These are phyloP conservation scores for Fusarium vanettenii DNA, from an alignment of 2,329 filamentous ascomycete species.

Conservation along the genomic window DNA sequence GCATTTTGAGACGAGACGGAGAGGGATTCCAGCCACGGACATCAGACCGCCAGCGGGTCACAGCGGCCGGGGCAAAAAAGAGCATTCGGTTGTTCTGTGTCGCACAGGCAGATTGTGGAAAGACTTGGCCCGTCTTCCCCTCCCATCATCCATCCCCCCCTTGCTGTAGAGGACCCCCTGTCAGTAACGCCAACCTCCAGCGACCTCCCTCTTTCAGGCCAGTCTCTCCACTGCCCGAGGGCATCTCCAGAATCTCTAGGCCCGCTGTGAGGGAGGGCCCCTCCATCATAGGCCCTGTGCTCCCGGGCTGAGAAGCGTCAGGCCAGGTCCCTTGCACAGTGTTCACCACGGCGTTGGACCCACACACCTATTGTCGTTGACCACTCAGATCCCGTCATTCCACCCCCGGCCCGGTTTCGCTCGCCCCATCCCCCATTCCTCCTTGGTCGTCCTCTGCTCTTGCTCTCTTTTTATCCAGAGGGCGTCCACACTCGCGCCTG, in stretches of 20 bases:
- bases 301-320: background rate
- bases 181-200: slow-evolving; percentile 17
- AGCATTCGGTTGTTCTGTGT: background rate
- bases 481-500: slow-evolving; percentile 36
- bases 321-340: slow-evolving; percentile 43
- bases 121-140: background rate
- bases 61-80: background rate
- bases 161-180: slow-evolving; percentile 12
- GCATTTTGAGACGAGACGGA: slow-evolving; percentile 12
- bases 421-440: slow-evolving; percentile 27
- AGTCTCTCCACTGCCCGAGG: slow-evolving; percentile 27
- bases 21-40: slow-evolving; percentile 3
- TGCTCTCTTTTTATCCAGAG: slow-evolving; percentile 35
- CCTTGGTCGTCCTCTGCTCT: slow-evolving; percentile 29
- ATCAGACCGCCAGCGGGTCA: slow-evolving; percentile 3
- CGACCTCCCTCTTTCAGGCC: slow-evolving; percentile 35
- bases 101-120: slow-evolving; percentile 24
- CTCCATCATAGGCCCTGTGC: background rate
- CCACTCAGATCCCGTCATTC: slow-evolving; percentile 21
- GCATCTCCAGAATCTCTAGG: slow-evolving; percentile 30
- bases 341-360: slow-evolving; percentile 29
- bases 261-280: background rate
- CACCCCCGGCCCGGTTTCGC: slow-evolving; percentile 26
- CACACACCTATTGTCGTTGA: background rate
- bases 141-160: background rate